Evolutionary conservation across 2,329 filamentous ascomycete genomes (phyloP), one percentile per base, ranked within the genome.

Genomic region (Gliomastix tumulicola): DNA sequence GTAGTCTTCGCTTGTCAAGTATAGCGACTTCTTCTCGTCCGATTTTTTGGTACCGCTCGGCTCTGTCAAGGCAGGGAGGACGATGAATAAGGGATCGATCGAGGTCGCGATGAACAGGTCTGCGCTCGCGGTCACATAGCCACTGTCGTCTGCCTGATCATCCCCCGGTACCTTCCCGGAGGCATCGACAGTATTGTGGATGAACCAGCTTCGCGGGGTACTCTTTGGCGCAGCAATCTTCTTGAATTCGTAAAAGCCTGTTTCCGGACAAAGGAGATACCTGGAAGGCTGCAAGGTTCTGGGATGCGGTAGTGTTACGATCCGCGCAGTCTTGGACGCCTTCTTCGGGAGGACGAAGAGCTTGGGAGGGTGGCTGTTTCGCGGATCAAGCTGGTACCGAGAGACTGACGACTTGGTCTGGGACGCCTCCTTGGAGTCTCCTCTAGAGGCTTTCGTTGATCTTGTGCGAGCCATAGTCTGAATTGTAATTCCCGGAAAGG

Each of bases 21-120:
- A 88, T 35, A 82, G 66, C 30, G 72, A 72, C 51, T 80, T 84
- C 28, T 62, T 53, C 3, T 65, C 57, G 33, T 70, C 64, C 18
- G 66, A 63, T 10, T 55, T 49, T 32, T 66, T 66, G 11, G 62
- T 46, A 4, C 51, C 36, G 35, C 58, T 56, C 22, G 61, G 49
- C 27, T 75, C 58, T 2, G 66, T 62, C 3, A 97, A 69, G 5
- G 80, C 74, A 1, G 90, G 84, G 2, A 97, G 66, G 4, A 94
- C 55, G 35, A 97, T 68, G 62, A 97, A 97, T 4, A 96, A 54
- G 6, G 86, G 74, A 56, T 98, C 92, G 37, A 95, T 68, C 3
- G 79, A 76, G 2, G 92, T 95, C 8, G 90, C 87, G 41, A 97
- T 62, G 49, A 84, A 83, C n/a, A 97, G 63, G 41, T 88, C 79